Base-by-base conservation (phyloP, 1,139 yeast genomes). In the Candida dubliniensis region DNA sequence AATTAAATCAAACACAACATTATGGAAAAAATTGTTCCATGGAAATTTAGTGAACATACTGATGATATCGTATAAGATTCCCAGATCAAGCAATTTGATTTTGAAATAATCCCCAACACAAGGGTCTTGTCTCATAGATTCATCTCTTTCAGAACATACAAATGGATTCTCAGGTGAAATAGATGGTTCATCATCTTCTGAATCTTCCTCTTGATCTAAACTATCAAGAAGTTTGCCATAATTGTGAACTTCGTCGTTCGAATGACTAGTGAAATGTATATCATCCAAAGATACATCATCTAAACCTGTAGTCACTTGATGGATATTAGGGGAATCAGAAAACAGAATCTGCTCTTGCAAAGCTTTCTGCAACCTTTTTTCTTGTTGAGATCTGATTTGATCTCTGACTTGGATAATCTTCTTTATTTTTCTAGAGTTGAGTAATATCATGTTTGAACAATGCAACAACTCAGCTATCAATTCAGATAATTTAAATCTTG, bases 11-110 rank as follows among this genome's bases (percentile, higher is more conserved):
- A 74, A 74, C 6, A 74, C 77, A 18, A 74, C 79, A 52, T 74
- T 74, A 51, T 74, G 79, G 57, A 73, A 74, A 53, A 74, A 74
- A 45, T 74, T 74, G 47, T 74, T 75, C 77, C 78, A 74, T 4
- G 77, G 74, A 50, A 57, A 72, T 40, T 60, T 53, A 2, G 74
- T 69, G 51, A 74, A 71, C 48, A 66, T 70, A 18, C 59, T 52
- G 12, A 73, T 61, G 23, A 74, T 68, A 39, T 63, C 60, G 27
- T 54, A 44, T 43, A 74, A 59, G 34, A 74, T 64, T 4, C 59
- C 60, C 67, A 71, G 75, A 47, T 74, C 79, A 23, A 67, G 52
- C 14, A 74, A 56, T 47, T 67, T 66, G 41, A 71, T 71, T 47
- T 74, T 74, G 56, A 73, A 74, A 43, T 59, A 61, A 46, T 74